Evolutionary conservation across 768 basidiomycete species (phyloP), one percentile per base, ranked within the genome.

Genomic region (Panaeolus papilionaceus): DNA sequence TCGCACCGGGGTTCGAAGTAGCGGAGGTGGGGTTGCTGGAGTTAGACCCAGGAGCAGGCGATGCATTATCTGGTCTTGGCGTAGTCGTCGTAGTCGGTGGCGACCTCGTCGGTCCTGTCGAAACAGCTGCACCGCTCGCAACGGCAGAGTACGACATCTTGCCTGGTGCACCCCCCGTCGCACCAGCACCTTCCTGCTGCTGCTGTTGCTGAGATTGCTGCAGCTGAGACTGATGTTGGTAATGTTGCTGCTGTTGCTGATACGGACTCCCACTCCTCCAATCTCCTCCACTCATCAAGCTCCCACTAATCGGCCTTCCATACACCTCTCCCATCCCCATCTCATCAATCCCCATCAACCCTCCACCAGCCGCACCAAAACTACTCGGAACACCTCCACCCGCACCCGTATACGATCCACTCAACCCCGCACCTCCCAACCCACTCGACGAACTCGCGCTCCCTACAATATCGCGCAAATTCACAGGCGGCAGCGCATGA

Each of bases 401-500:
- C 28, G 28, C 28, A 33, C 47, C 47, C n/a, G 47, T 49, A 23
- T 49, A 49, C 23, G 47, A 49, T 5, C 47, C 47, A 8, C 20
- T 26, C 47, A 49, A 6, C 5, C 23, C 40, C 40, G 4, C 33
- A 33, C 40, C 40, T 16, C 20, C 47, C 47, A 49, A 23, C 11
- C 47, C 47, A 26, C 65, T 61, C 54, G 71, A 67, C 6, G 71
- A 68, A 66, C 82, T 81, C 2, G 77, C 78, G 20, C 47, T 49
- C n/a, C 47, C 47, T 2, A 49, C 47, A 20, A 49, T 49, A 49
- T 49, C 47, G 6, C 47, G 47, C 20, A 81, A 65, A 64, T 75
- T 77, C 1, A 80, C 74, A 2, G 84, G 84, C 3, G 85, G 85
- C 11, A 85, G 80, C 1, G 95, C 91, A 71, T 98, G 96, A 66